These are phyloP conservation scores for Fagus sylvatica DNA, from an alignment of 306 rosid genomes.

Conservation along the genomic window DNA sequence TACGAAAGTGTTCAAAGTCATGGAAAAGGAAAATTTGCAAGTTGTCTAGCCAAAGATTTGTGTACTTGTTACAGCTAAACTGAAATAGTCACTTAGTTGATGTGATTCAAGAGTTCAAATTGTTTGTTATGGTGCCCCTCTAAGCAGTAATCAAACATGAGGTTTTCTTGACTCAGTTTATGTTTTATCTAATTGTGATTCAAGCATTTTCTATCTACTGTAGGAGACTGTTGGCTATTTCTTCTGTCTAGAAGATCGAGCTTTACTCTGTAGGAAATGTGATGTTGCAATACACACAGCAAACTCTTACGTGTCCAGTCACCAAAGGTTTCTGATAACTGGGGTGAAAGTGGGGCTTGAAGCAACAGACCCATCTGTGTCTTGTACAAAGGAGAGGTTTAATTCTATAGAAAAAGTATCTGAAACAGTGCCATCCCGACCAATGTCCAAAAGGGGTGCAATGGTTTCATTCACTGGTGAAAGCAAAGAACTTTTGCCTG, in stretches of 20 bases:
- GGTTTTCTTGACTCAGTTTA: no score
- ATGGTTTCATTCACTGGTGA: constrained; percentile 39
- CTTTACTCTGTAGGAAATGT: constrained; percentile 76
- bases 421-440: constrained; percentile 33
- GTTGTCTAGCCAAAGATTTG: no score
- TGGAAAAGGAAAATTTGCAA: no score
- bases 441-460: constrained; percentile 32
- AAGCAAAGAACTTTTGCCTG: constrained; percentile 32
- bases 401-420: constrained; percentile 47
- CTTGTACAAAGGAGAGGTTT: constrained; percentile 42
- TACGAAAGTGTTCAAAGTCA: no score
- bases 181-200: no score
- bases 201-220: no score
- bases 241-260: constrained; percentile 88
- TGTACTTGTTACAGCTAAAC: no score
- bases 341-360: constrained; percentile 68
- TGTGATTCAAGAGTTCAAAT: no score
- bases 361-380: constrained; percentile 40
- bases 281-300: constrained; percentile 70
- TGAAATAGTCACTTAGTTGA: no score
- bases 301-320: constrained; percentile 52
- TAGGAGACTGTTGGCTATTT: constrained; percentile 80
- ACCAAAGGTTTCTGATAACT: constrained; percentile 66
- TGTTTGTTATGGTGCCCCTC: no score
- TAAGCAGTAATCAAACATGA: no score